Evolutionary conservation across 2,329 filamentous ascomycete species (phyloP).

Genomic region (Teratosphaeriaceae sp.): DNA sequence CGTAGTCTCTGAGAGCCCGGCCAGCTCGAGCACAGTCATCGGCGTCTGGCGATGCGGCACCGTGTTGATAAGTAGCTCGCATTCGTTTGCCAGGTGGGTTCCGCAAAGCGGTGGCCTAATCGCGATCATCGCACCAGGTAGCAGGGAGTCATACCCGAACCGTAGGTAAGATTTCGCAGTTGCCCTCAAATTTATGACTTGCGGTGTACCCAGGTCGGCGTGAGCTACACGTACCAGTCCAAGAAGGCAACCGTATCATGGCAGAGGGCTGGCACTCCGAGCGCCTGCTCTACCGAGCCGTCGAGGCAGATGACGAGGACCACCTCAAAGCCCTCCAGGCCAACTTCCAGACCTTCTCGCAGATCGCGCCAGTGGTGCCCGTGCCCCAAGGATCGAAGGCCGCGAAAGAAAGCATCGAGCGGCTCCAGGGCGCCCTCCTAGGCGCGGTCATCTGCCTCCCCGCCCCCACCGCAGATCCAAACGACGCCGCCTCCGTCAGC

Average conservation of each 20-base stretch:
- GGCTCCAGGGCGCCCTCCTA: constrained; percentile 27
- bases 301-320: constrained; percentile 30
- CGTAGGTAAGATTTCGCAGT: no score
- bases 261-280: constrained; percentile 28
- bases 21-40: no score
- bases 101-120: no score
- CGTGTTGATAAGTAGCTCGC: no score
- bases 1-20: no score
- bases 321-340: constrained; percentile 13
- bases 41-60: no score
- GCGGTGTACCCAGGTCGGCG: not conserved
- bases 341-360: constrained; percentile 10
- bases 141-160: no score
- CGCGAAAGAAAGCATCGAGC: constrained; percentile 22
- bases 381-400: constrained; percentile 25
- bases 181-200: not conserved
- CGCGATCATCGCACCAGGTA: no score
- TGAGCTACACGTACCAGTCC: no score
- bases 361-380: constrained; percentile 17
- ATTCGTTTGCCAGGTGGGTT: no score
- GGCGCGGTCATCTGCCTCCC: constrained; percentile 34
- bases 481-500: not conserved
- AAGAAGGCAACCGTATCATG: no score
- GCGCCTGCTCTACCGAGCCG: constrained; percentile 33
- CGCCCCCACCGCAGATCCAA: constrained; percentile 6